Conservation (phyloP, 768 basidiomycete species). For the Mycena polygramma region DNA sequence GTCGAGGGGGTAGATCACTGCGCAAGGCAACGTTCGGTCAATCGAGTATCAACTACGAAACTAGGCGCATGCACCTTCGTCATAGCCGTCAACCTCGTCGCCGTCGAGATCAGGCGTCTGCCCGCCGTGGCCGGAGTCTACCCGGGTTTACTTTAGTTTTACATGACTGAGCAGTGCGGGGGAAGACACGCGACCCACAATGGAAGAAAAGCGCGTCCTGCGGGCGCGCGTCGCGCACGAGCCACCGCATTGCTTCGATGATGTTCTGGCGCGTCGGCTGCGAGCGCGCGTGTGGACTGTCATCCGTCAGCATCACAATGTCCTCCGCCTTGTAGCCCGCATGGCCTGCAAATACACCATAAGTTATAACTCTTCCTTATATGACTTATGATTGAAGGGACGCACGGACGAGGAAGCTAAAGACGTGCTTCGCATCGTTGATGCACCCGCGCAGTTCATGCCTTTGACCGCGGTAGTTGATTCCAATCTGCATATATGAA, state of each 20-base stretch:
- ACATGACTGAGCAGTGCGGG: conserved; percentile 11
- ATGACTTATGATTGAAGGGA: no score
- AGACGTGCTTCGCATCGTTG: conserved; percentile 82
- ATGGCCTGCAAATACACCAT: no score
- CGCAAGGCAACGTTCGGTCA: background rate
- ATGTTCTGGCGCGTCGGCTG: conserved; percentile 63
- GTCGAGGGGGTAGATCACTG: conserved; percentile 92
- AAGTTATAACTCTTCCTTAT: no score
- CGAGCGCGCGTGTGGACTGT: conserved; percentile 56
- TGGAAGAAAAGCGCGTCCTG: conserved; percentile 87
- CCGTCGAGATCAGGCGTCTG: conserved; percentile 84
- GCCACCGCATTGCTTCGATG: conserved; percentile 66
- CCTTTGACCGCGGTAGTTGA: conserved; percentile 77
- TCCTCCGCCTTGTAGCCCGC: conserved; percentile 69
- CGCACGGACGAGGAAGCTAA: no score
- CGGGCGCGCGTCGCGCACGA: conserved; percentile 74
- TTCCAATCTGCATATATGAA: conserved; percentile 69
- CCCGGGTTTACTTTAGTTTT: background rate
- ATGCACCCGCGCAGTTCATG: conserved; percentile 81
- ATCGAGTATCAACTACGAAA: background rate
- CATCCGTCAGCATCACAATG: conserved; percentile 78
- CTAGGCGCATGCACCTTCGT: conserved; percentile 67
- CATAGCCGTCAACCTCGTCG: conserved; percentile 84
- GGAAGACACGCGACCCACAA: conserved; percentile 48
- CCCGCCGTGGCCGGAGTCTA: conserved; percentile 96